phyloP scores from a whole-genome alignment of 176 grass and related monocot genomes.

The Oryza meyeriana region DNA sequence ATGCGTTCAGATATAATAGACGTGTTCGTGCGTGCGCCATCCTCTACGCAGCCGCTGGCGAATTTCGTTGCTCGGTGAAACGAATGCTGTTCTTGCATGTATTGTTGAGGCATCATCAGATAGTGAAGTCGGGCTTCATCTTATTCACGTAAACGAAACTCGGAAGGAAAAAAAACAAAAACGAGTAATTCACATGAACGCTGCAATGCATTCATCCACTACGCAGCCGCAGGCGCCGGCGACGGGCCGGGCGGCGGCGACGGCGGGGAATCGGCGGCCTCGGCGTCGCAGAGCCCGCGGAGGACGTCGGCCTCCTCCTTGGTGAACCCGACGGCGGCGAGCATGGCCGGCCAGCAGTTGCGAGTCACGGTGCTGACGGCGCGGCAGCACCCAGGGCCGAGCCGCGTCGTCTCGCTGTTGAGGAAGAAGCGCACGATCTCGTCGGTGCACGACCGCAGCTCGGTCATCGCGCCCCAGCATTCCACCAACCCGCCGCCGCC shows the following conservation, averaged over 20 bases:
- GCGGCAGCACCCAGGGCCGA: slow-evolving; percentile 61
- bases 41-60: too few species aligned
- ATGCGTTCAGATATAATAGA: too few species aligned
- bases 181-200: too few species aligned
- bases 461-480: slow-evolving; percentile 59
- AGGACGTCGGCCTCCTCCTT: slow-evolving; percentile 68
- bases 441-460: slow-evolving; percentile 59
- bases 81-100: too few species aligned
- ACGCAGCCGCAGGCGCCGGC: background rate
- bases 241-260: background rate
- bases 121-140: too few species aligned
- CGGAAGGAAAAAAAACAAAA: too few species aligned
- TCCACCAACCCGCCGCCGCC: slow-evolving; percentile 28
- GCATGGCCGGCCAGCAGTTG: slow-evolving; percentile 74
- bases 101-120: too few species aligned
- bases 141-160: too few species aligned
- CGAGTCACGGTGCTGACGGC: slow-evolving; percentile 65
- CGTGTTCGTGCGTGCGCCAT: too few species aligned
- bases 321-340: slow-evolving; percentile 60
- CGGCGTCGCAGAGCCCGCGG: slow-evolving; percentile 58
- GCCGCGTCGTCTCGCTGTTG: slow-evolving; percentile 56
- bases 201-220: too few species aligned
- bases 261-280: background rate
- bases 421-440: slow-evolving; percentile 88
- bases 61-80: too few species aligned